Conservation (phyloP, 768 basidiomycete species). For the Serendipita sp. region DNA sequence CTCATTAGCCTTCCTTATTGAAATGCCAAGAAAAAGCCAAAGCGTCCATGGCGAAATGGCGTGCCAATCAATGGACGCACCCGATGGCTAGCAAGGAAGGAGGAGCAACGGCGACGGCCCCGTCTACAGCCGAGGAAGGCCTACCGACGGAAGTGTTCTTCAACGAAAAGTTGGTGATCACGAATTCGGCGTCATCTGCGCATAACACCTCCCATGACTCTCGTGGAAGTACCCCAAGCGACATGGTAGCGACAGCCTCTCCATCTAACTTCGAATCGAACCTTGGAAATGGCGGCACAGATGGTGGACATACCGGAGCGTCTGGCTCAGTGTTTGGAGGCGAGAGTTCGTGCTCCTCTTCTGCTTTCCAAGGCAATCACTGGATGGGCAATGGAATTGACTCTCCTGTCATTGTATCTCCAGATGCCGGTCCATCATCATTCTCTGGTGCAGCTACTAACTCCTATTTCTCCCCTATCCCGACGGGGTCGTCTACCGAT, state of each 20-base stretch:
- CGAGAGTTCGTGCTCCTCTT: neutral
- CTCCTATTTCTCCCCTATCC: neutral
- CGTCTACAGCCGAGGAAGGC: neutral
- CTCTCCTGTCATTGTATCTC: neutral
- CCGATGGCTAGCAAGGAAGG: neutral
- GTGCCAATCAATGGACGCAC: neutral
- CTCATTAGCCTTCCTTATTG: neutral
- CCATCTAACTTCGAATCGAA: neutral
- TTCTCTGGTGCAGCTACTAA: neutral
- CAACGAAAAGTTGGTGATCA: constrained; percentile 1
- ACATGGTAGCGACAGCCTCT: neutral
- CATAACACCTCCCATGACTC: neutral
- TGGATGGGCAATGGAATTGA: neutral
- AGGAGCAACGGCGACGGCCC: no score
- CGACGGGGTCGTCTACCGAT: no score
- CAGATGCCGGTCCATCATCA: neutral
- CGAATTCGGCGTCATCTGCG: neutral
- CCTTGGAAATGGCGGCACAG: neutral
- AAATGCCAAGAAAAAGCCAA: neutral
- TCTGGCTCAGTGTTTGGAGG: neutral
- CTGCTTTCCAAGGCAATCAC: neutral
- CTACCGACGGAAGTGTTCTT: neutral
- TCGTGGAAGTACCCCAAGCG: neutral
- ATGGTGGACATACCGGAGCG: neutral
- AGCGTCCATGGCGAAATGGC: neutral